phyloP scores from a whole-genome alignment of 371 early-diverging fungal species.

The Mortierella sp. region DNA sequence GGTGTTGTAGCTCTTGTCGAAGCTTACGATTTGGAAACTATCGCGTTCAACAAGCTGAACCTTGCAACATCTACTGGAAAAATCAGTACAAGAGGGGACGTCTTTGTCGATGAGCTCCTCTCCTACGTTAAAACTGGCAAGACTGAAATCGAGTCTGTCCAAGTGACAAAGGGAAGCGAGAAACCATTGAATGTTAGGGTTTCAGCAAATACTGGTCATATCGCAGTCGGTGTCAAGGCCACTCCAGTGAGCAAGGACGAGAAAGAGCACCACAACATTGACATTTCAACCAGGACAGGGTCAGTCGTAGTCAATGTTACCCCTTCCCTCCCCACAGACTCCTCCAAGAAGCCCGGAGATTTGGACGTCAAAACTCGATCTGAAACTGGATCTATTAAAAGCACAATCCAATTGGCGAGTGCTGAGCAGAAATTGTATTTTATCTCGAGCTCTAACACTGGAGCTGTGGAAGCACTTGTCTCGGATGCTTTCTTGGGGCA shows the following conservation, averaged over 20 bases:
- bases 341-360: slow-evolving; percentile 18
- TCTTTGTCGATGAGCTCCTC: slow-evolving; percentile 14
- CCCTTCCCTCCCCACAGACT: background rate
- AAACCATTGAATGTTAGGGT: slow-evolving; percentile 23
- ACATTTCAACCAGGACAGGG: slow-evolving; percentile 15
- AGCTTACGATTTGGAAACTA: background rate
- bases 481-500: slow-evolving; percentile 40
- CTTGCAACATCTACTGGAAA: slow-evolving; percentile 14
- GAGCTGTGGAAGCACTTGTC: slow-evolving; percentile 7
- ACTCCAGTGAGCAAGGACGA: slow-evolving; percentile 5
- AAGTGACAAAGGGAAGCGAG: slow-evolving; percentile 4
- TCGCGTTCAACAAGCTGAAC: slow-evolving; percentile 23
- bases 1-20: slow-evolving; percentile 19
- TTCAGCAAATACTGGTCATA: background rate
- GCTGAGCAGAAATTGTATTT: slow-evolving; percentile 19
- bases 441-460: slow-evolving; percentile 6
- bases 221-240: slow-evolving; percentile 12
- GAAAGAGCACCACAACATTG: slow-evolving; percentile 9
- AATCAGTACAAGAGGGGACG: background rate
- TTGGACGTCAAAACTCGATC: slow-evolving; percentile 9
- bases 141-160: slow-evolving; percentile 13
- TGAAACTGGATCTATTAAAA: slow-evolving; percentile 19
- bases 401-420: slow-evolving; percentile 6
- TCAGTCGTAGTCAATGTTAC: slow-evolving; percentile 13
- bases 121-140: slow-evolving; percentile 13